These are phyloP conservation scores for Aspergillus sp. DNA, from an alignment of 2,329 filamentous ascomycete species.

Conservation along the genomic window DNA sequence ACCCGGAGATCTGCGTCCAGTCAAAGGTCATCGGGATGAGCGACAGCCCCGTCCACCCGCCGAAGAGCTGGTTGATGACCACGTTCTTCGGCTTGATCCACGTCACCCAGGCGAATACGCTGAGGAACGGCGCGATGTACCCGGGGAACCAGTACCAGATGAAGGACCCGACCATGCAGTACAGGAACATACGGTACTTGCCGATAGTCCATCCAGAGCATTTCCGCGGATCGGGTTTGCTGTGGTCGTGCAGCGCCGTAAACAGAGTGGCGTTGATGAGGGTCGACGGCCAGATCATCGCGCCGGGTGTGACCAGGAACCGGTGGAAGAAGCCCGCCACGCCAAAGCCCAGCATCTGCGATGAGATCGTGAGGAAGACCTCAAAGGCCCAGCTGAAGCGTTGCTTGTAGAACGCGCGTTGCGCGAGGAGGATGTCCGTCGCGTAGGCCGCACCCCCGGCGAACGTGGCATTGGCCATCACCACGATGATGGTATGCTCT, in stretches of 20 bases:
- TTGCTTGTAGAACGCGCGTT: slow-evolving; percentile 70
- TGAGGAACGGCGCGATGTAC: slow-evolving; percentile 67
- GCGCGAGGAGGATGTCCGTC: slow-evolving; percentile 71
- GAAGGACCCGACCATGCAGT: slow-evolving; percentile 58
- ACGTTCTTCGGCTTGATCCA: slow-evolving; percentile 70
- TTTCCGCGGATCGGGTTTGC: slow-evolving; percentile 54
- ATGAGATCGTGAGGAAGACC: slow-evolving; percentile 65
- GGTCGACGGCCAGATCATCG: slow-evolving; percentile 73
- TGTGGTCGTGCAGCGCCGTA: slow-evolving; percentile 70
- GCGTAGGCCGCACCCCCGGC: slow-evolving; percentile 62
- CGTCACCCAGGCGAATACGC: slow-evolving; percentile 68
- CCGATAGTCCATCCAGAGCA: slow-evolving; percentile 64
- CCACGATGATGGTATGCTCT: slow-evolving; percentile 45
- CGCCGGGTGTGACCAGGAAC: slow-evolving; percentile 56
- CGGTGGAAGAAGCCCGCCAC: slow-evolving; percentile 67
- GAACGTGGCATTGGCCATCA: slow-evolving; percentile 67
- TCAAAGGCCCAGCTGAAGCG: slow-evolving; percentile 67
- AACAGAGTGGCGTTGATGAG: slow-evolving; percentile 67
- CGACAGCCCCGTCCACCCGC: slow-evolving; percentile 65
- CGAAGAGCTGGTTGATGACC: slow-evolving; percentile 71
- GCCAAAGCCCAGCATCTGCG: slow-evolving; percentile 68
- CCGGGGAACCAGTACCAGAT: slow-evolving; percentile 69
- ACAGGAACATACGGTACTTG: slow-evolving; percentile 63
- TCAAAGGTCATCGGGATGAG: slow-evolving; percentile 73
- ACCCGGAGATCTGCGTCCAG: slow-evolving; percentile 72